These are phyloP conservation scores for Neurospora discreta DNA, from an alignment of 495 filamentous ascomycete genomes.

Conservation along the genomic window DNA sequence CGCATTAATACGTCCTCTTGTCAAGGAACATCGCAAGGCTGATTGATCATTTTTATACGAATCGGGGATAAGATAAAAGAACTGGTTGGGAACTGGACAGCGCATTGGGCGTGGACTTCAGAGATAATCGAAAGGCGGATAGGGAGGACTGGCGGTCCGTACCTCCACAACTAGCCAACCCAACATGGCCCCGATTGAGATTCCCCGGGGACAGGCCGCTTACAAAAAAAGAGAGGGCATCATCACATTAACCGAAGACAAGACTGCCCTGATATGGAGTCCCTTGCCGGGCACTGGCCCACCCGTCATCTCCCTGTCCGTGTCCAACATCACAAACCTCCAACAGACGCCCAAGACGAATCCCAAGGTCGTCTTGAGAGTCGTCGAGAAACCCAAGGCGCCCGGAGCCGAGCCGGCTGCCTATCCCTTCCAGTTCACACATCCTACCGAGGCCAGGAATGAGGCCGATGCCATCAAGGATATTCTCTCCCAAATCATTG, in stretches of 20 bases:
- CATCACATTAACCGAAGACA: conserved; percentile 59
- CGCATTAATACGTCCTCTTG: not conserved
- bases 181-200: conserved; percentile 34
- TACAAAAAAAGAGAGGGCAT: conserved; percentile 97
- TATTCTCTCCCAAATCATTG: conserved; percentile 63
- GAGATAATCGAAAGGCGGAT: not conserved
- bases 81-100: not conserved
- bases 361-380: conserved; percentile 82
- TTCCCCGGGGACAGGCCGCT: conserved; percentile 57
- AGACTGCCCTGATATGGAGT: conserved; percentile 67
- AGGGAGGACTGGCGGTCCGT: not conserved
- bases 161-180: not conserved
- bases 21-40: not conserved
- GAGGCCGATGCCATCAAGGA: conserved; percentile 81
- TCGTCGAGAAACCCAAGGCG: conserved; percentile 57
- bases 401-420: conserved; percentile 40
- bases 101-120: not conserved
- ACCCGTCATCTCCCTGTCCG: conserved; percentile 53
- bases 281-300: conserved; percentile 45
- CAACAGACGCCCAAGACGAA: conserved; percentile 79
- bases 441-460: conserved; percentile 55
- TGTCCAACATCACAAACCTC: conserved; percentile 75
- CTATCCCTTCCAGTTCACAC: conserved; percentile 82
- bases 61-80: not conserved
- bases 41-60: not conserved